These are phyloP conservation scores for Toxicodendron radicans DNA, from an alignment of 345 rosid genomes.

Conservation along the genomic window DNA sequence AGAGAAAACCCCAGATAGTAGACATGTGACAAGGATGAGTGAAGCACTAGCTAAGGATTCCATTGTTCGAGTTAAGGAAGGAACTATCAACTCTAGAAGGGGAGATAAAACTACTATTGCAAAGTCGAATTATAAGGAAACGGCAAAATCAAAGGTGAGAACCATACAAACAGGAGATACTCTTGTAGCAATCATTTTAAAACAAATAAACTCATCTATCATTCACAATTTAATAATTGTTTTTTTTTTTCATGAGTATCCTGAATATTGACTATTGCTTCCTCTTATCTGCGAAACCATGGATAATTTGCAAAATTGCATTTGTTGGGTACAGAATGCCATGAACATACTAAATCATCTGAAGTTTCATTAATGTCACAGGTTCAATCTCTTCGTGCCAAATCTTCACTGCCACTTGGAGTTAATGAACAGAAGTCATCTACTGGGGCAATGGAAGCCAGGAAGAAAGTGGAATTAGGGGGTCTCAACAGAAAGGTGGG, in stretches of 20 bases:
- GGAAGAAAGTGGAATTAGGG: constrained; percentile 16
- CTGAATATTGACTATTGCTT: background rate
- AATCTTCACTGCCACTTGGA: constrained; percentile 25
- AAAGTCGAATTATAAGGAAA: constrained; percentile 23
- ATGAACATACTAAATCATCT: background rate
- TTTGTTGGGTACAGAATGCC: background rate
- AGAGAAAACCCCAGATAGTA: constrained; percentile 48
- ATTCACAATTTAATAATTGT: background rate
- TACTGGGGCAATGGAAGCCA: constrained; percentile 21
- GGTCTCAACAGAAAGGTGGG: constrained; percentile 19
- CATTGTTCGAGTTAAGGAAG: constrained; percentile 15
- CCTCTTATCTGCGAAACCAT: background rate
- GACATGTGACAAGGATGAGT: constrained; percentile 27
- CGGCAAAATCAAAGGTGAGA: constrained; percentile 43
- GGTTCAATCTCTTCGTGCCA: constrained; percentile 30
- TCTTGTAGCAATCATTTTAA: background rate
- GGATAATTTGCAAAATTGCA: background rate
- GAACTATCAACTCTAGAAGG: constrained; percentile 18
- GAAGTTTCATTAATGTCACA: constrained; percentile 25
- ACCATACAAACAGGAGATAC: background rate
- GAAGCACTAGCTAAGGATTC: constrained; percentile 32
- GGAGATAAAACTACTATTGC: constrained; percentile 16
- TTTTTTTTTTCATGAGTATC: background rate
- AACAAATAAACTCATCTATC: background rate
- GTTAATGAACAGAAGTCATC: constrained; percentile 25